phyloP scores from a whole-genome alignment of 1,139 yeast genomes.

The Pichia sp. region DNA sequence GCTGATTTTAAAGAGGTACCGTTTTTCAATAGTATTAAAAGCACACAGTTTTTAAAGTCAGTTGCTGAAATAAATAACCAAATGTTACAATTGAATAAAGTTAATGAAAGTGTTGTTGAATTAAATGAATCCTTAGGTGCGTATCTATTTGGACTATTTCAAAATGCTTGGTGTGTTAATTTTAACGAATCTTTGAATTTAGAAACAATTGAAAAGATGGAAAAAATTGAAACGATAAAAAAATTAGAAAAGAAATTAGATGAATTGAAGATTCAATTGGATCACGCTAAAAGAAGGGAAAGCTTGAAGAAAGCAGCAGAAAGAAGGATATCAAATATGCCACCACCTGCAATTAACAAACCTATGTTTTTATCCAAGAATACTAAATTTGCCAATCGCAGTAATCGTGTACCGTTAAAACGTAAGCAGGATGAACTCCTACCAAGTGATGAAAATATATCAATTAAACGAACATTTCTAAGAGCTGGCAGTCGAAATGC shows the following conservation, averaged over 20 bases:
- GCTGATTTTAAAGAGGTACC: conserved; percentile 7
- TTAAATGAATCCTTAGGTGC: conserved; percentile 61
- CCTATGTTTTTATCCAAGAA: not conserved
- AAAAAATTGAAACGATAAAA: conserved; percentile 16
- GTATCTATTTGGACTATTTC: conserved; percentile 52
- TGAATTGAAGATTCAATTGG: conserved; percentile 14
- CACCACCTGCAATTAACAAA: conserved; percentile 17
- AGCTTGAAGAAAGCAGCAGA: conserved; percentile 10
- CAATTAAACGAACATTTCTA: conserved; percentile 2
- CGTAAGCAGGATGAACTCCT: not conserved
- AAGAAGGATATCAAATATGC: conserved; percentile 15
- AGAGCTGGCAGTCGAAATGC: conserved; percentile 10
- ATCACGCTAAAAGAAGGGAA: conserved; percentile 9
- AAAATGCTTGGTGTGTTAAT: conserved; percentile 63
- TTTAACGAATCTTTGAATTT: conserved; percentile 40
- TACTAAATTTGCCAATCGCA: no score
- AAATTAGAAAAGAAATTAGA: conserved; percentile 17
- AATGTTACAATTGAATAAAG: conserved; percentile 39
- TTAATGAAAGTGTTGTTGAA: conserved; percentile 46
- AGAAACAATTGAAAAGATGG: conserved; percentile 19
- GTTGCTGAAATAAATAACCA: conserved; percentile 36
- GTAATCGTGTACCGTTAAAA: not conserved
- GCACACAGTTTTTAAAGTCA: conserved; percentile 1
- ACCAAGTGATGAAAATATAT: not conserved
- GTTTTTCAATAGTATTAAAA: conserved; percentile 5